Conservation (phyloP, 2,329 filamentous ascomycete genomes). For the Verticillium alfalfae region DNA sequence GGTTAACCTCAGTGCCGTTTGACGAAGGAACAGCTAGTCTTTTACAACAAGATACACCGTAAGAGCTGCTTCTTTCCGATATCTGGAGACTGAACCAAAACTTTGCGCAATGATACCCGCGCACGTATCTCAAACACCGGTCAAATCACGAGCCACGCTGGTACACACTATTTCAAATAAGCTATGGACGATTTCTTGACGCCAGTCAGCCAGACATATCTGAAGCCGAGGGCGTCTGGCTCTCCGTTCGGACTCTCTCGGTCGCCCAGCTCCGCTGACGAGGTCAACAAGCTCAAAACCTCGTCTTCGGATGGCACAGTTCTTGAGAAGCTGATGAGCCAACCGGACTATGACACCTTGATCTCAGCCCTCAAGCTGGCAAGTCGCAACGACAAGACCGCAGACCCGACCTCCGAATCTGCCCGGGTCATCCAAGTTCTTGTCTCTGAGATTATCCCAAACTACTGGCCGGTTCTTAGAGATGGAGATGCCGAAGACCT, state of each 20-base stretch:
- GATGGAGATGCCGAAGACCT: slow-evolving; percentile 36
- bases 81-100: not conserved
- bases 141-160: not conserved
- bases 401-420: slow-evolving; percentile 57
- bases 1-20: not conserved
- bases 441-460: slow-evolving; percentile 68
- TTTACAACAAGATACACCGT: not conserved
- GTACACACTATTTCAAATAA: not conserved
- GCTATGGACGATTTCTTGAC: slow-evolving; percentile 52
- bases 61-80: not conserved
- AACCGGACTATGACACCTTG: slow-evolving; percentile 57
- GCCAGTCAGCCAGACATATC: slow-evolving; percentile 47
- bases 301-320: not conserved
- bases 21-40: not conserved
- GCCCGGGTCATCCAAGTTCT: slow-evolving; percentile 73
- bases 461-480: slow-evolving; percentile 69
- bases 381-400: slow-evolving; percentile 39
- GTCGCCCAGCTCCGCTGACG: slow-evolving; percentile 9
- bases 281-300: not conserved
- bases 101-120: not conserved
- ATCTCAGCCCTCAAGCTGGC: slow-evolving; percentile 49
- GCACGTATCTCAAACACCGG: not conserved
- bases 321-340: slow-evolving; percentile 52
- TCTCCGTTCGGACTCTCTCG: slow-evolving; percentile 25
- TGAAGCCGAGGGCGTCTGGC: slow-evolving; percentile 28